phyloP scores from a whole-genome alignment of 805 yeast species.

The Lachancea fermentati region DNA sequence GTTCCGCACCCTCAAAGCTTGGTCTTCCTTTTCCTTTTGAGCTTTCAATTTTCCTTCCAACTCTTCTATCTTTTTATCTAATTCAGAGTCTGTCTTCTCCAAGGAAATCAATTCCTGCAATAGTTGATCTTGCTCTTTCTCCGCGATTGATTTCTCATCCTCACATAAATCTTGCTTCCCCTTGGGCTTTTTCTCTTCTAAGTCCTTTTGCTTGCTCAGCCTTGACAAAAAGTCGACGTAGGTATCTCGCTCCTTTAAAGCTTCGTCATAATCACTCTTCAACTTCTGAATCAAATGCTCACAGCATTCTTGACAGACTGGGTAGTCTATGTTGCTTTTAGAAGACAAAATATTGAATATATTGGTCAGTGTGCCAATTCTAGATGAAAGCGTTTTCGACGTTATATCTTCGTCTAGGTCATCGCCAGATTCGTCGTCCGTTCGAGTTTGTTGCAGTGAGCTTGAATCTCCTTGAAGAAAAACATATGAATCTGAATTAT shows the following conservation, averaged over 20 bases:
- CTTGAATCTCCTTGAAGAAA: slow-evolving; percentile 17
- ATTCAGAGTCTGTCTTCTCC: slow-evolving; percentile 35
- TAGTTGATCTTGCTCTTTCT: slow-evolving; percentile 22
- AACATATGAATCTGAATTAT: slow-evolving; percentile 22
- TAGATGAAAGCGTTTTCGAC: slow-evolving; percentile 38
- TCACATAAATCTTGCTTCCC: slow-evolving; percentile 38
- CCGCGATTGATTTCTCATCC: slow-evolving; percentile 29
- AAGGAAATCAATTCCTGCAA: slow-evolving; percentile 21
- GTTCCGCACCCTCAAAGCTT: slow-evolving; percentile 47
- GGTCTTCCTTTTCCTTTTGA: slow-evolving; percentile 44
- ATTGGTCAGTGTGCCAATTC: slow-evolving; percentile 50
- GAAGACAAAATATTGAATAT: slow-evolving; percentile 68
- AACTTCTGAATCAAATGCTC: slow-evolving; percentile 56
- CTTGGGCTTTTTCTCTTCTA: slow-evolving; percentile 33
- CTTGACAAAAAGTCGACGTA: slow-evolving; percentile 70
- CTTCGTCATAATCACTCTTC: slow-evolving; percentile 63
- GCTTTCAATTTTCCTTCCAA: slow-evolving; percentile 45
- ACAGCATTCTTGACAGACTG: slow-evolving; percentile 86
- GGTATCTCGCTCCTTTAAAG: slow-evolving; percentile 70
- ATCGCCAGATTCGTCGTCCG: slow-evolving; percentile 17
- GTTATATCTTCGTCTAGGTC: slow-evolving; percentile 18
- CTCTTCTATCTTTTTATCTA: slow-evolving; percentile 40
- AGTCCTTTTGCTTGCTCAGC: slow-evolving; percentile 51
- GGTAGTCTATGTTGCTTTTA: slow-evolving; percentile 74
- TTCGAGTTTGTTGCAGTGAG: slow-evolving; percentile 3